phyloP scores from a whole-genome alignment of 768 basidiomycete species.

The Mycena polygramma region DNA sequence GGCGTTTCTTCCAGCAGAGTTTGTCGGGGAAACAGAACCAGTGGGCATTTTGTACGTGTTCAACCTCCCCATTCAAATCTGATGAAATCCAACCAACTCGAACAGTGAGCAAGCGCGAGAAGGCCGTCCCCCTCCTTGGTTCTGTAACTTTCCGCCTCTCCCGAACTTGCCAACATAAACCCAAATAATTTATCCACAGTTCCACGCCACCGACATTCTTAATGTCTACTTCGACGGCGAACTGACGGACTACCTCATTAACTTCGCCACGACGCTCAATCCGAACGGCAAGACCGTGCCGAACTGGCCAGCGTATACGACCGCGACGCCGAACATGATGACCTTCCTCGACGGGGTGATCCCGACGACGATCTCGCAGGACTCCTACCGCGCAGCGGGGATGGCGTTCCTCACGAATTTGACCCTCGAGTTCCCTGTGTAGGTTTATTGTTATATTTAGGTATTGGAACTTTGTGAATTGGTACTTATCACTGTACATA shows the following conservation, averaged over 20 bases:
- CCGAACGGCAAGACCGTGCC: constrained; percentile 55
- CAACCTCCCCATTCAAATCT: background rate
- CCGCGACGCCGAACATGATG: constrained; percentile 48
- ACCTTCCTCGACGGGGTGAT: constrained; percentile 46
- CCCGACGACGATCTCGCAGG: constrained; percentile 39
- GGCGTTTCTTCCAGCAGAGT: constrained; percentile 61
- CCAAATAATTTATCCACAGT: too few species aligned
- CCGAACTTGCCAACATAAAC: too few species aligned
- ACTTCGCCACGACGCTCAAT: constrained; percentile 51
- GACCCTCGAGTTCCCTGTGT: constrained; percentile 49
- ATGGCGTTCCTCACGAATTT: constrained; percentile 44
- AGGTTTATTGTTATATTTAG: background rate
- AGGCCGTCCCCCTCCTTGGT: constrained; percentile 48
- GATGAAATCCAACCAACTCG: too few species aligned
- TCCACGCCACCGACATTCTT: constrained; percentile 51
- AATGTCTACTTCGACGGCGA: constrained; percentile 47
- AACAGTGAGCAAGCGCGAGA: constrained; percentile 51
- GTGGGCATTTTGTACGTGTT: constrained; percentile 50
- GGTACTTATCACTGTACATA: too few species aligned
- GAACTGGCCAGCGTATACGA: constrained; percentile 62
- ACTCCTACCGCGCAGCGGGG: constrained; percentile 42
- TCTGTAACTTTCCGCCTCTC: constrained; percentile 39
- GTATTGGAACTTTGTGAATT: too few species aligned
- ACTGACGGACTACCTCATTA: constrained; percentile 51
- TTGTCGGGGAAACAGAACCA: constrained; percentile 55